These are phyloP conservation scores for Colletotrichum sublineola DNA, from an alignment of 2,329 filamentous ascomycete species.

Conservation along the genomic window DNA sequence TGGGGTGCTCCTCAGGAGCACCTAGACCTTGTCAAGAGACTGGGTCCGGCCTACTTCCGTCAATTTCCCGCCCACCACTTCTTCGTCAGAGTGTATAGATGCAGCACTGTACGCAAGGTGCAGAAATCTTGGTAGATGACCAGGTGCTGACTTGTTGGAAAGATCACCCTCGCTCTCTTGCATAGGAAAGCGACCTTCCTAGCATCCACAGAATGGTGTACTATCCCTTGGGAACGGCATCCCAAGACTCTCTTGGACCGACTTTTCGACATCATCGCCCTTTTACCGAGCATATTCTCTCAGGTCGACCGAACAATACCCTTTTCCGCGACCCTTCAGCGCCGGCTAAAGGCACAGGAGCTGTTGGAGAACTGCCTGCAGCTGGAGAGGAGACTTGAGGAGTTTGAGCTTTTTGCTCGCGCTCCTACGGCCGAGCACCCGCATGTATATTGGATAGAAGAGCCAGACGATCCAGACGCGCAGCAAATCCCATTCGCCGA, in stretches of 20 bases:
- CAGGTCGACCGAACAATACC: slow-evolving; percentile 59
- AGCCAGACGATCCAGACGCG: slow-evolving; percentile 47
- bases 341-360: slow-evolving; percentile 61
- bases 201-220: slow-evolving; percentile 64
- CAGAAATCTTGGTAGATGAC: neutral
- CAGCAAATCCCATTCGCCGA: slow-evolving; percentile 60
- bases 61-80: slow-evolving; percentile 70
- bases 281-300: slow-evolving; percentile 62
- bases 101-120: slow-evolving; percentile 60
- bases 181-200: slow-evolving; percentile 65
- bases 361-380: slow-evolving; percentile 62
- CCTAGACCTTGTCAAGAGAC: slow-evolving; percentile 53
- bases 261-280: slow-evolving; percentile 64
- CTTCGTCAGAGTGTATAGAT: slow-evolving; percentile 68
- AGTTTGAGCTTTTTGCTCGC: slow-evolving; percentile 58
- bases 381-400: slow-evolving; percentile 62
- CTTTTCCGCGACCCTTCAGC: slow-evolving; percentile 55
- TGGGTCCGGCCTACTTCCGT: slow-evolving; percentile 62
- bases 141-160: slow-evolving; percentile 1
- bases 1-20: slow-evolving; percentile 56
- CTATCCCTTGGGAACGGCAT: slow-evolving; percentile 64
- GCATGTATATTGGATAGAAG: slow-evolving; percentile 57
- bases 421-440: slow-evolving; percentile 48
- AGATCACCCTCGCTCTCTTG: slow-evolving; percentile 64
- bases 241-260: slow-evolving; percentile 65